Evolutionary conservation across 306 rosid genomes (phyloP), one percentile per base, ranked within the genome.

Genomic region (Lathyrus sativus): DNA sequence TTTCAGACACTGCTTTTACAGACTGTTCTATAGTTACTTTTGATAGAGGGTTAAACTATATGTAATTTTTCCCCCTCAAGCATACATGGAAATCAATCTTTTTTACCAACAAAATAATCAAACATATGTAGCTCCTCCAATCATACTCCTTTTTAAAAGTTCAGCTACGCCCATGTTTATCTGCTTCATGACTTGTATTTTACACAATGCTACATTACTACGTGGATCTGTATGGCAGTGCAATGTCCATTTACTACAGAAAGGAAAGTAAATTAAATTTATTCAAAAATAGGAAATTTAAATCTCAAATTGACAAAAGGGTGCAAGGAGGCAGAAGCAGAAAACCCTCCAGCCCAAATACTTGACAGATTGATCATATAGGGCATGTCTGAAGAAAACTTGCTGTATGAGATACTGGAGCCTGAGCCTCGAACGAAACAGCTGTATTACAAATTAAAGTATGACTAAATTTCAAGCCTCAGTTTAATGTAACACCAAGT

Each of bases 261-360:
- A 14, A 70, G 41, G 45, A 41, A 57, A 57, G 38, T 56, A 50
- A 56, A 31, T 64, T 18, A 70, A 58, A 42, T 70, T 65, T 61
- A 70, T 53, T 45, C 64, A 28, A 68, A 28, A 68, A 69, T 63
- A 46, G 3, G 60, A 58, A 59, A 55, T 65, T 48, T 24, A 35
- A 50, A 39, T 69, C 29, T 26, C 14, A 67, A 64, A 65, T 74
- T 26, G 77, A 64, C 68, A 73, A 75, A 61, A 63, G 54, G 45
- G 22, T 24, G 72, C 56, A 60, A 42, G 11, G 37, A 49, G 59
- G 72, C 67, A 69, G 72, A 77, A 70, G 72, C 68, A 60, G 78
- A 72, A 74, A 58, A 68, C 42, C 82, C 77, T 74, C 79, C 79
- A 35, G 72, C 57, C 44, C 60, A 74, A 39, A 33, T 39, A 22